phyloP scores from a whole-genome alignment of 2,329 filamentous ascomycete species.

The Hypoxylon sp. region DNA sequence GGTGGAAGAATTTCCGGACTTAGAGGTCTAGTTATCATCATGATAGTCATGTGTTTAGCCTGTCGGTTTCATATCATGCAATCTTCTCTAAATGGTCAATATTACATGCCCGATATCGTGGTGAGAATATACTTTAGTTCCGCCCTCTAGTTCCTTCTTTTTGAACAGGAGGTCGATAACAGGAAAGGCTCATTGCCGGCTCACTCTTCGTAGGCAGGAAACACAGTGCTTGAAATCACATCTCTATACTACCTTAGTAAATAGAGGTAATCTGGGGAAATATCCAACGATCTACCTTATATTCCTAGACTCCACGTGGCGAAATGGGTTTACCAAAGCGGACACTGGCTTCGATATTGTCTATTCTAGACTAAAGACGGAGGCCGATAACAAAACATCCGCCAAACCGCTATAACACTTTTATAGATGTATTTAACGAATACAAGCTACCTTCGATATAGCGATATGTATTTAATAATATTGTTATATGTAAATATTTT shows the following conservation, averaged over 20 bases:
- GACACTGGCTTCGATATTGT: background rate
- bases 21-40: background rate
- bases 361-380: background rate
- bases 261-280: background rate
- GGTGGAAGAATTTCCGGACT: constrained; percentile 3
- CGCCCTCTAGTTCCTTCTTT: no score
- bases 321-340: background rate
- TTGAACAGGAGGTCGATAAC: no score
- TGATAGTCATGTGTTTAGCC: background rate
- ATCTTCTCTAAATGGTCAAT: background rate
- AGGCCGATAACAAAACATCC: no score
- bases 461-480: no score
- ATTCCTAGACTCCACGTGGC: background rate
- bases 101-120: background rate
- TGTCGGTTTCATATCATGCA: background rate
- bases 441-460: no score
- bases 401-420: no score
- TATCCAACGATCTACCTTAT: background rate
- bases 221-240: background rate
- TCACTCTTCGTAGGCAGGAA: no score
- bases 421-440: no score
- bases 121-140: background rate
- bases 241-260: background rate
- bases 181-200: no score
- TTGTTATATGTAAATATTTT: no score